These are phyloP conservation scores for Diaporthe capsici DNA, from an alignment of 2,329 filamentous ascomycete species.

Conservation along the genomic window DNA sequence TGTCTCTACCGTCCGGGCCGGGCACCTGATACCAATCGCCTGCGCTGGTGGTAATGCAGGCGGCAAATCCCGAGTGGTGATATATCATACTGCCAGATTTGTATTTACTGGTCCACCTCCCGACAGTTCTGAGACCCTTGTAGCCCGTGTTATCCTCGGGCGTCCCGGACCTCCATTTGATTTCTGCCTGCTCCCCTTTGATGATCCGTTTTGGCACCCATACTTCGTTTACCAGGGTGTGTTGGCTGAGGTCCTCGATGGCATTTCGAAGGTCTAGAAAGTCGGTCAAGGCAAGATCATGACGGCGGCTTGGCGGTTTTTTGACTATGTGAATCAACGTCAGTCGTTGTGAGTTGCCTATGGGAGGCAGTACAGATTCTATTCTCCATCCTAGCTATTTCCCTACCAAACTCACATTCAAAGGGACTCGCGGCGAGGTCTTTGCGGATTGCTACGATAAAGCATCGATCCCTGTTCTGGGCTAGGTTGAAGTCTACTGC, in stretches of 20 bases:
- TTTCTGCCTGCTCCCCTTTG: background rate
- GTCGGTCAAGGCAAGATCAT: background rate
- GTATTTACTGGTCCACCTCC: background rate
- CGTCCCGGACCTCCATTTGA: background rate
- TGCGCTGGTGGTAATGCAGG: background rate
- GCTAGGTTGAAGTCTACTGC: constrained; percentile 7
- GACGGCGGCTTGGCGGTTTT: background rate
- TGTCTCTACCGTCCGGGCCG: background rate
- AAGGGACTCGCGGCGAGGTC: background rate
- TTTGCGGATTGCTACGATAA: constrained; percentile 9
- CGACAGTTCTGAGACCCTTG: background rate
- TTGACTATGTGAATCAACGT: background rate
- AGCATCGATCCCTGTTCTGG: constrained; percentile 1
- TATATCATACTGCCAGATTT: background rate
- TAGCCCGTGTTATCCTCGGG: too few species aligned
- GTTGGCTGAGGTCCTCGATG: background rate
- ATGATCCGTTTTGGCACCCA: background rate
- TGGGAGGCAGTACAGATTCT: background rate
- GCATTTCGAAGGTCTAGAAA: background rate
- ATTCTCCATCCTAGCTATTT: too few species aligned
- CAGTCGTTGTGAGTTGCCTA: background rate
- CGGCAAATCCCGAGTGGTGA: constrained; percentile 14
- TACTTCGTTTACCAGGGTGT: background rate
- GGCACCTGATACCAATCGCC: constrained; percentile 5
- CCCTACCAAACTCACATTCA: background rate